Evolutionary conservation across 306 rosid genomes (phyloP), one percentile per base, ranked within the genome.

Genomic region (Bauhinia variegata): DNA sequence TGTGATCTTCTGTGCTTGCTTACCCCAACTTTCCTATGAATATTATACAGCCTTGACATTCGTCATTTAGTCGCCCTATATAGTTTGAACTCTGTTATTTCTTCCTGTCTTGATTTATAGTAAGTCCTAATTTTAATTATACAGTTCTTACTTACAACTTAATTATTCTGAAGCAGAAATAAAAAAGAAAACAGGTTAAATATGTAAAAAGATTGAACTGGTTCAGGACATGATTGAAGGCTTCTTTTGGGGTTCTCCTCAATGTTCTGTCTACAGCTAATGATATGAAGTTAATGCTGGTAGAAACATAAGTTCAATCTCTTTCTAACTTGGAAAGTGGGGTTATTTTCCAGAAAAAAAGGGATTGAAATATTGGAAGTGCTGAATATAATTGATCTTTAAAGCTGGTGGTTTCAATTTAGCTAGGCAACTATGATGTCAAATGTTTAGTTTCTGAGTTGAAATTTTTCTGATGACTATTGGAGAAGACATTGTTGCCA

Each of bases 311-410:
- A 3, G 15, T 44, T n/a, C 14, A 17, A 44, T 44, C 15, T 44
- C 42, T 47, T 15, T 42, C 7, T 72, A n/a, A n/a, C 41, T 17
- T 43, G 44, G 50, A 16, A 72, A 54, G 50, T 63, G 41, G 15
- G 33, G 41, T 72, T 72, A 37, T 19, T 4, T 12, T 51, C 1
- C 17, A n/a, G n/a, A n/a, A n/a, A n/a, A n/a, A n/a, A n/a, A n/a
- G n/a, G n/a, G n/a, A n/a, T n/a, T n/a, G n/a, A n/a, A n/a, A n/a
- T n/a, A n/a, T n/a, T n/a, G n/a, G 49, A 62, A 17, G 48, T 16
- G 54, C 17, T 52, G n/a, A 44, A 44, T 44, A 13, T 13, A 13
- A 6, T 44, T 4, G 5, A 44, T 15, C 0, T 11, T 4, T 44
- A 12, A 12, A 7, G 51, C 18, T 41, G 7, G 38, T 49, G 17